These are phyloP conservation scores for Salix suchowensis DNA, from an alignment of 345 rosid species.

Conservation along the genomic window DNA sequence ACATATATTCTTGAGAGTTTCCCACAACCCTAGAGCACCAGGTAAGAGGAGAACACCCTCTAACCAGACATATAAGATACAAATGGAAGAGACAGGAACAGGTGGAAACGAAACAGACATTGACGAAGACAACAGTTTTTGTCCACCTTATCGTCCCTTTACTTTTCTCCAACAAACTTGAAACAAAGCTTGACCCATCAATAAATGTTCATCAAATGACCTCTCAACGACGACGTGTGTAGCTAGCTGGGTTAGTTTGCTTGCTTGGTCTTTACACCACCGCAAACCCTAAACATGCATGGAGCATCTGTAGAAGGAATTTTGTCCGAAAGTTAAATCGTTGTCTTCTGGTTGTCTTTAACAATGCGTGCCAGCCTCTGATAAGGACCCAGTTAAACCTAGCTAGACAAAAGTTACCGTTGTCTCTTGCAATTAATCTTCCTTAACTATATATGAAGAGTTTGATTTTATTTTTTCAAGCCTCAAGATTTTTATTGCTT, in stretches of 20 bases:
- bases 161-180: conserved; percentile 4
- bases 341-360: conserved; percentile 46
- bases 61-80: conserved; percentile 29
- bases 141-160: background rate
- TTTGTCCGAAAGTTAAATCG: conserved; percentile 13
- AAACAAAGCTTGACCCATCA: conserved; percentile 5
- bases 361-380: conserved; percentile 17
- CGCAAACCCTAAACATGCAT: background rate
- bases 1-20: conserved; percentile 9
- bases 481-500: background rate
- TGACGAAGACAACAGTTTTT: conserved; percentile 26
- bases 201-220: conserved; percentile 3
- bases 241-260: conserved; percentile 1
- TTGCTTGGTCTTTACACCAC: conserved; percentile 19
- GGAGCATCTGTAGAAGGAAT: conserved; percentile 2
- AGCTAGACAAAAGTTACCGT: background rate
- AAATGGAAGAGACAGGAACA: conserved; percentile 27
- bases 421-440: conserved; percentile 10
- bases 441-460: background rate
- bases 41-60: conserved; percentile 20
- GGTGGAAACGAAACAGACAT: conserved; percentile 24
- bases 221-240: background rate
- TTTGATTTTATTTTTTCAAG: background rate
- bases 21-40: background rate
- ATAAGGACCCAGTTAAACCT: background rate